Conservation (phyloP, 1,284 basidiomycete genomes). For the Anthracocystis panici-leucophaei region DNA sequence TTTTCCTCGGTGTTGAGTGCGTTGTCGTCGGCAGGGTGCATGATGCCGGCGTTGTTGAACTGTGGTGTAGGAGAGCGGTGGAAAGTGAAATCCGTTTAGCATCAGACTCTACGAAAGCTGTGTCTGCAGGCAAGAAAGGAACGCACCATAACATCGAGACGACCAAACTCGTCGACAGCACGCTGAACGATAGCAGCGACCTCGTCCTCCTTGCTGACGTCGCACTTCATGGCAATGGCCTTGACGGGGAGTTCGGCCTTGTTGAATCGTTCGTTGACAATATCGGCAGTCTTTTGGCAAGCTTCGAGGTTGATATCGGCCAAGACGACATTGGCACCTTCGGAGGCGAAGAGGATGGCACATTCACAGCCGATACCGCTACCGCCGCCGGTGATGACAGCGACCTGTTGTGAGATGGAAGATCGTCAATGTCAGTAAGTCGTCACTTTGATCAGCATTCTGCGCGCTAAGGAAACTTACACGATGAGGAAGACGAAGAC, state of each 20-base stretch:
- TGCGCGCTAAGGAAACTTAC: slow-evolving; percentile 12
- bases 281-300: slow-evolving; percentile 78
- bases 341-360: slow-evolving; percentile 88
- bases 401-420: slow-evolving; percentile 71
- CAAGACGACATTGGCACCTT: slow-evolving; percentile 87
- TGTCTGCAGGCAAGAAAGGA: background rate
- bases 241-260: slow-evolving; percentile 72
- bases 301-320: slow-evolving; percentile 84
- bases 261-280: slow-evolving; percentile 78
- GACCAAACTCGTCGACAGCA: slow-evolving; percentile 84
- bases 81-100: background rate
- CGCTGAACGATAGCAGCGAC: slow-evolving; percentile 83
- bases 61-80: background rate
- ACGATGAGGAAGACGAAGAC: slow-evolving; percentile 51
- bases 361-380: slow-evolving; percentile 91
- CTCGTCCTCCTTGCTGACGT: slow-evolving; percentile 88
- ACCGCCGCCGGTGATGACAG: slow-evolving; percentile 84
- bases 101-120: background rate
- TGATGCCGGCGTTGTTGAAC: slow-evolving; percentile 77
- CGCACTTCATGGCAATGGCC: slow-evolving; percentile 80
- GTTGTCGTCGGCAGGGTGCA: slow-evolving; percentile 93
- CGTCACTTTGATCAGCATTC: background rate
- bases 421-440: background rate
- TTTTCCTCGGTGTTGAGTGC: slow-evolving; percentile 94
- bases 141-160: slow-evolving; percentile 83